Percentiles rank a stretch among this genome's conserved stretches.
These are phyloP conservation scores for Brasenia schreberi DNA, from an alignment of 164 flowering plant species.

Conservation along the genomic window DNA sequence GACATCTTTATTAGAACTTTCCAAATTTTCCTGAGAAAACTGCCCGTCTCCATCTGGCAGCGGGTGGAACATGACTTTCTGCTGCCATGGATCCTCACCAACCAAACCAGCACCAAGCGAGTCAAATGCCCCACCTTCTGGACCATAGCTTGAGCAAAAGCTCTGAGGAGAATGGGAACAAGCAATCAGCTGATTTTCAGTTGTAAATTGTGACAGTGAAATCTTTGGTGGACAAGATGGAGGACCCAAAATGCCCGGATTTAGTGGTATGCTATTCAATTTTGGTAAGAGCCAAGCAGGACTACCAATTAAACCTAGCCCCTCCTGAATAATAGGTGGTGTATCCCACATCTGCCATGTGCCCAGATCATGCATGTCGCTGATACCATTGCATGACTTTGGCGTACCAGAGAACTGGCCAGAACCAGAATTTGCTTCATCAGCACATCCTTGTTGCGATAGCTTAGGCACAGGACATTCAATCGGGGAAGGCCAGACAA, in stretches of 20 bases:
- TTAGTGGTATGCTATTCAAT: slow-evolving; percentile 5
- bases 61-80: slow-evolving; percentile 33
- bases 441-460: slow-evolving; percentile 18
- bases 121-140: slow-evolving; percentile 29
- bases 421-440: slow-evolving; percentile 39
- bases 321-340: slow-evolving; percentile 72
- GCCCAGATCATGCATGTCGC: slow-evolving; percentile 14
- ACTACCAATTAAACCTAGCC: slow-evolving; percentile 51
- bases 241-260: slow-evolving; percentile 27
- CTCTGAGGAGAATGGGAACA: slow-evolving; percentile 32
- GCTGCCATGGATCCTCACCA: slow-evolving; percentile 52
- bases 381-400: slow-evolving; percentile 21
- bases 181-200: slow-evolving; percentile 31
- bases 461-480: slow-evolving; percentile 78
- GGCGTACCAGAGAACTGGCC: slow-evolving; percentile 25
- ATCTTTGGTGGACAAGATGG: slow-evolving; percentile 14
- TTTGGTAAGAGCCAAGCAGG: slow-evolving; percentile 51
- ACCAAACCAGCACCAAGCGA: slow-evolving; percentile 17
- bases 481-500: slow-evolving; percentile 71
- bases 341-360: slow-evolving; percentile 92
- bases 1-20: slow-evolving; percentile 23
- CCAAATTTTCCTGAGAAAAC: slow-evolving; percentile 25
- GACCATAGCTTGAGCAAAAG: slow-evolving; percentile 28
- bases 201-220: slow-evolving; percentile 17
- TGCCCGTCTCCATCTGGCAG: slow-evolving; percentile 25